A percentile compares a stretch with the other conserved stretches of the same genome.
These are phyloP conservation scores for Dioscorea zingiberensis DNA, from an alignment of 106 monocot genomes.

Conservation along the genomic window DNA sequence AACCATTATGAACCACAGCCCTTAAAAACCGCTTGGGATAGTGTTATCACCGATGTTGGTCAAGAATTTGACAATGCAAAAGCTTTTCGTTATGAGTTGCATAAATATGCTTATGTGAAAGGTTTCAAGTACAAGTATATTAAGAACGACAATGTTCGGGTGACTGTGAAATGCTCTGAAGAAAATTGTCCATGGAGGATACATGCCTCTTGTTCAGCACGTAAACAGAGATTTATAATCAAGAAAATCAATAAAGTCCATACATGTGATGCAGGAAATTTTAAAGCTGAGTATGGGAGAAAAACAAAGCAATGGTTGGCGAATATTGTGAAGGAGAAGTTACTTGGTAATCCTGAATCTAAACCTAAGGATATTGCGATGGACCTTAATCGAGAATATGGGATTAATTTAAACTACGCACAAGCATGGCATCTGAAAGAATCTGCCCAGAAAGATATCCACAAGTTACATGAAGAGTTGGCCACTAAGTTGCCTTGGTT, in stretches of 20 bases:
- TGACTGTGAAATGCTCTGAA: conserved; percentile 71
- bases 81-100: conserved; percentile 78
- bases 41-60: conserved; percentile 71
- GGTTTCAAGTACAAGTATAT: conserved; percentile 77
- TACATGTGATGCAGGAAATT: conserved; percentile 27
- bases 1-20: conserved; percentile 23
- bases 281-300: background rate
- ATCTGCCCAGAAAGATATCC: background rate
- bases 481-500: background rate
- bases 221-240: conserved; percentile 55
- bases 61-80: conserved; percentile 69
- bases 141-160: conserved; percentile 77
- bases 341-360: background rate
- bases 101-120: conserved; percentile 90
- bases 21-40: conserved; percentile 59
- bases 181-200: conserved; percentile 91
- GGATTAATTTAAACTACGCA: background rate
- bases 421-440: background rate
- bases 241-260: conserved; percentile 75
- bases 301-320: background rate
- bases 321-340: background rate
- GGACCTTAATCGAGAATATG: background rate
- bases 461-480: background rate
- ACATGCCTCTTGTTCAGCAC: conserved; percentile 62
- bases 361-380: background rate